Percentiles rank a stretch among this genome's conserved stretches.
phyloP scores from a whole-genome alignment of 768 basidiomycete genomes.

The Phylloporus sp. region DNA sequence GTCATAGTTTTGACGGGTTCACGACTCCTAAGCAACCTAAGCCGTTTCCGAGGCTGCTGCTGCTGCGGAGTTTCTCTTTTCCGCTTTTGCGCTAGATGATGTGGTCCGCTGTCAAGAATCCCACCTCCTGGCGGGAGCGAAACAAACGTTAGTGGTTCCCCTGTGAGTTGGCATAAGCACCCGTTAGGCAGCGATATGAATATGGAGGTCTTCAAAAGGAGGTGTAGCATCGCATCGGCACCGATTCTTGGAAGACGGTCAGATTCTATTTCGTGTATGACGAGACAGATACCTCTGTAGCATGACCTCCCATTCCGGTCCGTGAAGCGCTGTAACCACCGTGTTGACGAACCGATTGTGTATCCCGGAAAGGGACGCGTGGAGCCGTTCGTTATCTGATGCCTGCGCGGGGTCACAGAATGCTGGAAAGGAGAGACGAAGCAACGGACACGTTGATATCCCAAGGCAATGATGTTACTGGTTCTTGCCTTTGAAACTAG shows the following conservation, averaged over 20 bases:
- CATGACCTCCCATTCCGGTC: constrained; percentile 61
- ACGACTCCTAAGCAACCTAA: constrained; percentile 10
- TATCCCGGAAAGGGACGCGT: constrained; percentile 40
- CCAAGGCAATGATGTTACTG: constrained; percentile 59
- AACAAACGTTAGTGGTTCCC: constrained; percentile 55
- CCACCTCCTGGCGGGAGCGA: constrained; percentile 22
- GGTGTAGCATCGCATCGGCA: constrained; percentile 66
- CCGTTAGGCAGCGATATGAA: constrained; percentile 78
- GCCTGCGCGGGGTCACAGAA: constrained; percentile 5
- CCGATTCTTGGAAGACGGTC: constrained; percentile 53
- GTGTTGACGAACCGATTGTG: constrained; percentile 69
- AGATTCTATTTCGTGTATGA: background rate
- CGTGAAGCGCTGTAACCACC: constrained; percentile 59
- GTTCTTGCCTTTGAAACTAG: constrained; percentile 32
- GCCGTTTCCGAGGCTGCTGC: constrained; percentile 27
- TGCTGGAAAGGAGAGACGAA: background rate
- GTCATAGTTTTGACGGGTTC: constrained; percentile 4
- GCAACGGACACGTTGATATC: constrained; percentile 53
- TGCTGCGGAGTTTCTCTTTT: constrained; percentile 17
- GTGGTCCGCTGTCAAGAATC: constrained; percentile 8
- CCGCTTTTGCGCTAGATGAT: constrained; percentile 15
- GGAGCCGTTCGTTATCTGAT: constrained; percentile 35
- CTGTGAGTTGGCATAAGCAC: constrained; percentile 80
- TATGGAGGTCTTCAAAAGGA: constrained; percentile 69
- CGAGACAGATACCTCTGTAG: constrained; percentile 46